phyloP scores from a whole-genome alignment of 2,329 filamentous ascomycete species.

The Lithohypha guttulata region DNA sequence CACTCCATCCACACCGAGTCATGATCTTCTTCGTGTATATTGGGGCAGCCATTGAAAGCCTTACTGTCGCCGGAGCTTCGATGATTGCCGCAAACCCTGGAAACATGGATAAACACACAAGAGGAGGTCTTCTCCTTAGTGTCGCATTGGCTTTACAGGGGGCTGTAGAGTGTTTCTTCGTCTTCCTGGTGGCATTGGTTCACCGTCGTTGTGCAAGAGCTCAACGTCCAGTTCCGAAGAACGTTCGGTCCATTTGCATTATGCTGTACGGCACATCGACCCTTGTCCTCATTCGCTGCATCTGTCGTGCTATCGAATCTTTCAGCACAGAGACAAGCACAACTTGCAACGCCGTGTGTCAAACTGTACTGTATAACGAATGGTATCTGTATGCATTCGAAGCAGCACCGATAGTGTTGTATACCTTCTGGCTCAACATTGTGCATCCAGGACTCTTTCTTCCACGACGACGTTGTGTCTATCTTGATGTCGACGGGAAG shows the following conservation, averaged over 20 bases:
- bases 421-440: constrained; percentile 28
- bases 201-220: constrained; percentile 24
- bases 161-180: constrained; percentile 24
- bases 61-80: constrained; percentile 27
- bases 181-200: constrained; percentile 23
- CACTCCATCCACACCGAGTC: constrained; percentile 28
- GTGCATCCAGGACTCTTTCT: constrained; percentile 28
- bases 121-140: constrained; percentile 23
- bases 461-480: constrained; percentile 23
- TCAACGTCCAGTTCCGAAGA: constrained; percentile 10
- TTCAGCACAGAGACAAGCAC: constrained; percentile 21
- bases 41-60: constrained; percentile 26
- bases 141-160: constrained; percentile 26
- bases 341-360: constrained; percentile 22
- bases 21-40: constrained; percentile 29
- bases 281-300: constrained; percentile 27
- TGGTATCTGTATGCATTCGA: constrained; percentile 32
- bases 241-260: constrained; percentile 26
- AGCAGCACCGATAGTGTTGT: constrained; percentile 28
- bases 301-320: constrained; percentile 28
- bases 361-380: constrained; percentile 24
- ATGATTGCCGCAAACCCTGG: constrained; percentile 18
- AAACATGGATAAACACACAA: constrained; percentile 17
- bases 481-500: constrained; percentile 24
- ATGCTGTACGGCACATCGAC: constrained; percentile 29